These are phyloP conservation scores for Neotropicomus parvogracilis DNA, from an alignment of 1,284 basidiomycete species.

Conservation along the genomic window DNA sequence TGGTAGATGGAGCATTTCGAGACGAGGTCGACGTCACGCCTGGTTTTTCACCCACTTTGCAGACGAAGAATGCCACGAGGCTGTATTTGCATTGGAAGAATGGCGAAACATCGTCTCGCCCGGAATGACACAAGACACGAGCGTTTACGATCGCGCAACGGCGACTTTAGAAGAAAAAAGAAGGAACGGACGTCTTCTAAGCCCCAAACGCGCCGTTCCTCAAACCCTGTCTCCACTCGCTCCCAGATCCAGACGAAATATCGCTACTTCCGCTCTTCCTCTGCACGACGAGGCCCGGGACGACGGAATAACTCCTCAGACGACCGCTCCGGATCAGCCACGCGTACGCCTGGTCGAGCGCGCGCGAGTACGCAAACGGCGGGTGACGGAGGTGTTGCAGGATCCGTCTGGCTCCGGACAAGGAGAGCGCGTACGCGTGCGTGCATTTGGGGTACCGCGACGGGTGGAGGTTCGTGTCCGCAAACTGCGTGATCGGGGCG, in stretches of 20 bases:
- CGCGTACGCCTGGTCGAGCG: constrained; percentile 69
- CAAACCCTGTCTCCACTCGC: constrained; percentile 52
- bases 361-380: constrained; percentile 73
- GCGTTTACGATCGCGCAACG: too few relatives aligned
- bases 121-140: too few relatives aligned
- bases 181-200: too few relatives aligned
- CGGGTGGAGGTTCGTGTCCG: constrained; percentile 41
- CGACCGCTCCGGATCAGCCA: constrained; percentile 61
- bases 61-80: too few relatives aligned
- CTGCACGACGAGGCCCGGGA: constrained; percentile 63
- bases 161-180: too few relatives aligned
- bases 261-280: constrained; percentile 54
- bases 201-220: constrained; percentile 45
- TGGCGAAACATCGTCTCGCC: too few relatives aligned
- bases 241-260: constrained; percentile 49
- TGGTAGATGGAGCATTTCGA: too few relatives aligned
- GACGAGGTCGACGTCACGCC: too few relatives aligned
- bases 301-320: constrained; percentile 56
- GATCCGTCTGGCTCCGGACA: constrained; percentile 50
- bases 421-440: constrained; percentile 61
- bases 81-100: too few relatives aligned
- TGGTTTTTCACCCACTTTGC: too few relatives aligned
- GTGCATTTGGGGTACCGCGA: constrained; percentile 64
- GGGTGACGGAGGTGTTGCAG: constrained; percentile 52
- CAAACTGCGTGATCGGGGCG: constrained; percentile 28